Conservation (phyloP, 192 early-diverging fungal genomes). For the Mortierella hygrophila region DNA sequence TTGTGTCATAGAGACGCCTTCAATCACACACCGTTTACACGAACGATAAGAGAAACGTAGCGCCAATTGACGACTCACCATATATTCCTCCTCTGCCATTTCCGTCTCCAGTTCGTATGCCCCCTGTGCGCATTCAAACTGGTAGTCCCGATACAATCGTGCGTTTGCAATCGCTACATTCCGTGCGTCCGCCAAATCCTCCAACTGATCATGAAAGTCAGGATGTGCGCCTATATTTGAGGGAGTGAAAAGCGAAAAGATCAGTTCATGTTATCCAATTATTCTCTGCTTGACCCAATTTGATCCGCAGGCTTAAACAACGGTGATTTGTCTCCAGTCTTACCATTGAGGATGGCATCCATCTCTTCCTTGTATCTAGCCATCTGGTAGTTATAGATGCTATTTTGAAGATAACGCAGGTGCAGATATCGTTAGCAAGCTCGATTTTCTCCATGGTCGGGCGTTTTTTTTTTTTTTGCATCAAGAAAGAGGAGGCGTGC, state of each 20-base stretch:
- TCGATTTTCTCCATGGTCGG: neutral
- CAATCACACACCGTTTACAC: neutral
- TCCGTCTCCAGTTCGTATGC: conserved; percentile 72
- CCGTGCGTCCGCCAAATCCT: conserved; percentile 69
- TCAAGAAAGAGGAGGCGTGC: neutral
- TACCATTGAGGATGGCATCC: conserved; percentile 53
- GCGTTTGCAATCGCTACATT: conserved; percentile 65
- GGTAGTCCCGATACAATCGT: conserved; percentile 77
- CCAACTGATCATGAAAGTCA: conserved; percentile 74
- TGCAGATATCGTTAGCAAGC: neutral
- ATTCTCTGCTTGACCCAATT: neutral
- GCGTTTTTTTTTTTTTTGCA: neutral
- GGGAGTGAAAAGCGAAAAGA: neutral
- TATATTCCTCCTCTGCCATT: conserved; percentile 75
- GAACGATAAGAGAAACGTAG: neutral
- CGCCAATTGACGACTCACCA: conserved; percentile 45
- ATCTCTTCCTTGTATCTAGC: conserved; percentile 58
- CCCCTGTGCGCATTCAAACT: conserved; percentile 75
- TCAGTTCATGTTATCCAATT: neutral
- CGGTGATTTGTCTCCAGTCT: neutral
- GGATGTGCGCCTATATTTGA: conserved; percentile 72
- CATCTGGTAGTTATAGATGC: conserved; percentile 55
- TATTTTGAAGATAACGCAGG: conserved; percentile 19
- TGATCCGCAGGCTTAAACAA: too few species aligned
- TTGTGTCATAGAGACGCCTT: neutral